These are phyloP conservation scores for Didymella sp. DNA, from an alignment of 2,329 filamentous ascomycete species.

Conservation along the genomic window DNA sequence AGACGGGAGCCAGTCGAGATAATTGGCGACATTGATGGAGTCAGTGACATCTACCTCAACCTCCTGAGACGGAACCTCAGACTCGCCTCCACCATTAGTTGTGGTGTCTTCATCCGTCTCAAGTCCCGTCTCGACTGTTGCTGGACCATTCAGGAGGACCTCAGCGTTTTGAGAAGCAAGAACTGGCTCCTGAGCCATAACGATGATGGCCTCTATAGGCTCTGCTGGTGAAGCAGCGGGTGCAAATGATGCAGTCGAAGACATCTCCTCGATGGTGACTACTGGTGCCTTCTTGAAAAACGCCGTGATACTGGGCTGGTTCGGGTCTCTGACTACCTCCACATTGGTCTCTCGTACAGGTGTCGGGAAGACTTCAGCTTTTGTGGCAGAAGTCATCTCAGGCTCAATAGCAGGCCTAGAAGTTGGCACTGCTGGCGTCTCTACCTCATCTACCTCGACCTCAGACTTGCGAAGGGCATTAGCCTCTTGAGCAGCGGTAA, in stretches of 20 bases:
- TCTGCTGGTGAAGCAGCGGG: not conserved
- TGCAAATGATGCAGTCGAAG: not conserved
- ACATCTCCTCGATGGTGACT: not conserved
- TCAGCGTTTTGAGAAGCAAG: not conserved
- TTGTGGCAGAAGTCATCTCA: not conserved
- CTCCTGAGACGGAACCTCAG: too few relatives aligned
- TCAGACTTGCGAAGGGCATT: not conserved
- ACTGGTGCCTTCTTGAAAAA: not conserved
- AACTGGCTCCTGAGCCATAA: not conserved
- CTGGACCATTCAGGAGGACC: too few relatives aligned
- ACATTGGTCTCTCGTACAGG: not conserved
- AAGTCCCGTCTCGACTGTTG: too few relatives aligned
- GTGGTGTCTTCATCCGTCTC: too few relatives aligned
- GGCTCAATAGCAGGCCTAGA: not conserved
- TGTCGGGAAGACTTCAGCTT: not conserved
- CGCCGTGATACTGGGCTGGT: not conserved
- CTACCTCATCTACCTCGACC: not conserved
- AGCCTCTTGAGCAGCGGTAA: not conserved
- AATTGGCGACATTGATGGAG: not conserved
- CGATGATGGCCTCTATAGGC: not conserved
- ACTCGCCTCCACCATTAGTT: too few relatives aligned
- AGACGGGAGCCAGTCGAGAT: not conserved
- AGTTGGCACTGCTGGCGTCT: not conserved
- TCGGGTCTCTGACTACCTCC: not conserved
- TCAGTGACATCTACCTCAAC: not conserved